Evolutionary conservation across 768 basidiomycete genomes (phyloP).

Genomic region (Lyophyllum atratum): DNA sequence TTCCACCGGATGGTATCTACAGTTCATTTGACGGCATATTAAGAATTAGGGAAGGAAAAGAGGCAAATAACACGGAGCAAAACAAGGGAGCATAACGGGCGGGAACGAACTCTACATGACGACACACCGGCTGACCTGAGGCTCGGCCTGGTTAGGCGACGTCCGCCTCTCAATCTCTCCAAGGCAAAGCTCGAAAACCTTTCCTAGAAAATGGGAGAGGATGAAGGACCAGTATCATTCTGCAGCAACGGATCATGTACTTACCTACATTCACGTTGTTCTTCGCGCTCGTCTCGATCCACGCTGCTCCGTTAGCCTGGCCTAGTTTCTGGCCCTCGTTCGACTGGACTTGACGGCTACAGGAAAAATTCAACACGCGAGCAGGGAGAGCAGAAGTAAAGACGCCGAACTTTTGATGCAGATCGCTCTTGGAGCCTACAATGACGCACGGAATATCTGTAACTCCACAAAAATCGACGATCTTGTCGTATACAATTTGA

Average conservation of each 20-base stretch:
- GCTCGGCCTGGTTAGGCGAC: slow-evolving; percentile 50
- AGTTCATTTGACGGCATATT: neutral
- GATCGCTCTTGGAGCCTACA: slow-evolving; percentile 90
- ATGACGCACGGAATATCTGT: slow-evolving; percentile 90
- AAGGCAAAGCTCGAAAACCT: slow-evolving; percentile 84
- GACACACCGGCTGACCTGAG: slow-evolving; percentile 36
- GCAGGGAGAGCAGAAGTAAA: slow-evolving; percentile 11
- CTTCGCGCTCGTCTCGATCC: slow-evolving; percentile 90
- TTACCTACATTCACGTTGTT: slow-evolving; percentile 83
- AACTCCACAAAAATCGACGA: slow-evolving; percentile 87
- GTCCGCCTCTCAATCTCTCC: slow-evolving; percentile 79
- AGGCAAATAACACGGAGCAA: neutral
- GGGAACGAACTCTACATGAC: slow-evolving; percentile 34
- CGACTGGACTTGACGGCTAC: slow-evolving; percentile 70
- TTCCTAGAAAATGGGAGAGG: slow-evolving; percentile 43
- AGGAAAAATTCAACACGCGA: slow-evolving; percentile 22
- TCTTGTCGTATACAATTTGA: slow-evolving; percentile 94
- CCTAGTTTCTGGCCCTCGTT: slow-evolving; percentile 80
- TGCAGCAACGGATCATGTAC: slow-evolving; percentile 32
- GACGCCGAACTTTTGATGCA: slow-evolving; percentile 64
- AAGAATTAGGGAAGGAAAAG: neutral
- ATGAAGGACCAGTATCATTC: neutral
- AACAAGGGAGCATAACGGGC: neutral
- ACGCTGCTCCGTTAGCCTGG: slow-evolving; percentile 69
- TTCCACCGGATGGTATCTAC: neutral